Evolutionary conservation across 306 rosid genomes (phyloP), one percentile per base, ranked within the genome.

Genomic region (Pachyrhizus erosus): DNA sequence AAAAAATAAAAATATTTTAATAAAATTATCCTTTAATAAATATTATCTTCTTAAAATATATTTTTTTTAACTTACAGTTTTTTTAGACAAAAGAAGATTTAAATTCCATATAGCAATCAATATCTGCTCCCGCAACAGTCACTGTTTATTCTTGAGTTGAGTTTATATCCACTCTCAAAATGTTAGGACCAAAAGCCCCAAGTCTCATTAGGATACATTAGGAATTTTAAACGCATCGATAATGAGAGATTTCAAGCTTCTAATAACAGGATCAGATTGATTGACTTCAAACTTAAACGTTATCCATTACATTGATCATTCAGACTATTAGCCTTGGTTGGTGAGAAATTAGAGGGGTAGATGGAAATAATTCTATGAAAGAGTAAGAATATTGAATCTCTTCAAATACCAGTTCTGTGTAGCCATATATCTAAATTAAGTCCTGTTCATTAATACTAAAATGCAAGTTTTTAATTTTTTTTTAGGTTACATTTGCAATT

Each of bases 141-240:
- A 29, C 8, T 5, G 3, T 27, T 27, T 21, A 62, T 33, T 65
- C 46, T 17, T 17, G 45, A 65, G 13, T 65, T 33, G 70, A 64
- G 23, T 14, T 15, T 10, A 67, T 20, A 68, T 14, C 15, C 12
- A 42, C 43, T 55, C 29, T 45, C 43, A 43, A 80, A 72, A 51
- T 61, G 70, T 14, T 49, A 20, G 69, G 73, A 74, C 40, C 62
- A 73, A 65, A 65, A 43, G 26, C 17, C 45, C 29, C 10, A 54
- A 2, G 17, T 45, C 23, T 49, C 9, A 11, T 49, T 34, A 18
- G 40, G 52, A 31, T 27, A 54, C 45, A 11, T 6, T 27, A 37
- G 24, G 54, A 69, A 33, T 2, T 15, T 70, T 55, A 52, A 78
- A 70, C 57, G 23, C 66, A 85, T 55, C 69, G 23, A n/a, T 67